Evolutionary conservation across 805 yeast species (phyloP).

Genomic region (Komagataella mondaviorum): DNA sequence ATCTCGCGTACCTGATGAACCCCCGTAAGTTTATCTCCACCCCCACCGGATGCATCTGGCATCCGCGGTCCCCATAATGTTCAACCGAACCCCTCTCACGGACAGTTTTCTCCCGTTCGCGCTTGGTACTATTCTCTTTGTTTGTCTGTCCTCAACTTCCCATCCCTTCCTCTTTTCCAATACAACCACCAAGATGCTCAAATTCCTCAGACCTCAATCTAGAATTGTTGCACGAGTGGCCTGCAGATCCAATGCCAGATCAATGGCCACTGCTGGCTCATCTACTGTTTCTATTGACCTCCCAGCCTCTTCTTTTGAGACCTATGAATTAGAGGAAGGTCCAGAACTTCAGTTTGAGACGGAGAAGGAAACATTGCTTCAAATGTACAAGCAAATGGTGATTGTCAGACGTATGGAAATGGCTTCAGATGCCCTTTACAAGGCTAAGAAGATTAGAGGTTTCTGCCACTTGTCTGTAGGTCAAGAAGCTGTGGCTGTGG

Average conservation of each 20-base stretch:
- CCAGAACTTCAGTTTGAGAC: constrained; percentile 69
- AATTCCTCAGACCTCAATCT: background rate
- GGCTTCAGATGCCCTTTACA: constrained; percentile 96
- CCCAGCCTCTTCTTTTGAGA: constrained; percentile 75
- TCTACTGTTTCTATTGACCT: constrained; percentile 29
- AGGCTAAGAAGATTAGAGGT: constrained; percentile 97
- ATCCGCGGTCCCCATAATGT: background rate
- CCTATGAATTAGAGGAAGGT: constrained; percentile 53
- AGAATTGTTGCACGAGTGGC: background rate
- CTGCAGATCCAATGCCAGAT: background rate
- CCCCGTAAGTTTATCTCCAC: background rate
- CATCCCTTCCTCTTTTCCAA: background rate
- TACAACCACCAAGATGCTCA: background rate
- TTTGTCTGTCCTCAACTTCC: background rate
- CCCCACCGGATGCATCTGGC: background rate
- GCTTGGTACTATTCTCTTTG: background rate
- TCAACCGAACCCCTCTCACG: background rate
- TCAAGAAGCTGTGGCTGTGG: constrained; percentile 98
- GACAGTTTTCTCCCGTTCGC: background rate
- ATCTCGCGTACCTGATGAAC: no score
- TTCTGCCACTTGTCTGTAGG: constrained; percentile 98
- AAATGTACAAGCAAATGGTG: constrained; percentile 96
- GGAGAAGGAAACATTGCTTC: constrained; percentile 63
- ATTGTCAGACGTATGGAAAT: constrained; percentile 94
- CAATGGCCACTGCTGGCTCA: background rate